These are phyloP conservation scores for Fagus sylvatica DNA, from an alignment of 306 rosid genomes.

Conservation along the genomic window DNA sequence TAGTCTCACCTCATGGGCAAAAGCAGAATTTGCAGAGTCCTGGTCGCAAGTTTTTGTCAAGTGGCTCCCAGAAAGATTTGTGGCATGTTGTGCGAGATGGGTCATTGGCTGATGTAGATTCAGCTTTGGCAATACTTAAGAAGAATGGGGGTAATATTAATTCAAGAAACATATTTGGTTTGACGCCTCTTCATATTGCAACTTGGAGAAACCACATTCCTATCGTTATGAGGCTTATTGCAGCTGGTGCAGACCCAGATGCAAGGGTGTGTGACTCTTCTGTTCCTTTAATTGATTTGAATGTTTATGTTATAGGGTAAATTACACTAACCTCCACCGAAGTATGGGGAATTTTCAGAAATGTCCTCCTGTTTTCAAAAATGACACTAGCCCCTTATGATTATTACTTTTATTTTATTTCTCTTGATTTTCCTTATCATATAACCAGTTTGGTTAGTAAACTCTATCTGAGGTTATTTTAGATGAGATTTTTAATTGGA, in stretches of 20 bases:
- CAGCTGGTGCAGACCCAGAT: constrained; percentile 94
- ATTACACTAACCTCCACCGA: too few relatives aligned
- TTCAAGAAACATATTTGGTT: constrained; percentile 67
- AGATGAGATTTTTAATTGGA: too few relatives aligned
- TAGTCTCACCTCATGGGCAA: constrained; percentile 52
- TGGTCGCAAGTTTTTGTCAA: constrained; percentile 42
- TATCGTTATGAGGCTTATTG: constrained; percentile 79
- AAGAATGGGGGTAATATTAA: constrained; percentile 81
- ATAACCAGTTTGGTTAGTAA: too few relatives aligned
- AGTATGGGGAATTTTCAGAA: too few relatives aligned
- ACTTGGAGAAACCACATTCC: constrained; percentile 95
- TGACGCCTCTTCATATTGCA: constrained; percentile 93
- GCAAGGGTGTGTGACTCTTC: constrained; percentile 66
- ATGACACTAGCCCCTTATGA: too few relatives aligned
- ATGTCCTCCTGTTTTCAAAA: too few relatives aligned
- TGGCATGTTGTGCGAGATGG: constrained; percentile 79
- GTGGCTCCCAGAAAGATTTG: constrained; percentile 54
- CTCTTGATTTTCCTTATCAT: too few relatives aligned
- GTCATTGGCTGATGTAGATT: constrained; percentile 72
- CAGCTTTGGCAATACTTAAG: constrained; percentile 59
- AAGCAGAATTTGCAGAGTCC: constrained; percentile 52
- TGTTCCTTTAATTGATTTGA: constrained; percentile 1
- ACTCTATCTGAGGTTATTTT: too few relatives aligned
- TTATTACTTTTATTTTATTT: too few relatives aligned
- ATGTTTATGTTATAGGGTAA: background rate